Evolutionary conservation across 345 rosid species (phyloP), one percentile per base, ranked within the genome.

Genomic region (Reutealis trisperma): DNA sequence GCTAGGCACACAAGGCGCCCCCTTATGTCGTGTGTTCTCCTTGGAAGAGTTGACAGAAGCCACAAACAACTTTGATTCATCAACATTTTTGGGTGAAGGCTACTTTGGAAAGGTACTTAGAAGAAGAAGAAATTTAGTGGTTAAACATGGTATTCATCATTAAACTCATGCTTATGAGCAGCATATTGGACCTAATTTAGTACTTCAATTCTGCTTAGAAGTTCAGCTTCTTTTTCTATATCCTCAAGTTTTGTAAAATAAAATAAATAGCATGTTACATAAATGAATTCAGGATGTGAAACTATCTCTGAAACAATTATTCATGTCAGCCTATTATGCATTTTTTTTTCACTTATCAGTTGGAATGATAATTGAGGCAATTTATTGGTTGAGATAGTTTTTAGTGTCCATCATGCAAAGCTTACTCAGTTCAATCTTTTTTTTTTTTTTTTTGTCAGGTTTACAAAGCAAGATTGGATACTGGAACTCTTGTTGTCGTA

Each of bases 1-100:
- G 88, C 84, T 90, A 66, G 93, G 90, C 74, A 78, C 89, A 72
- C 97, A 91, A 75, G 91, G 92, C 51, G 68, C 78, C 49, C 86
- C 94, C 1, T 60, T 75, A n/a, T 87, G 84, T 75, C 88, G 88
- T 41, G 80, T 77, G 22, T 93, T 90, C 87, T 72, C 89, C 32
- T 79, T 89, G 76, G 97, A 90, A 84, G 98, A 96, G 84, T 81
- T 96, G 79, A 90, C 84, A 83, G 97, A 93, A 79, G 96, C 95
- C 68, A 92, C 99, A 67, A 82, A 88, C 7, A 82, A 89, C 78
- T 96, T 96, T 11, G 80, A 87, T 84, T 83, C 94, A 51, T 84
- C 89, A 19, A 79, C 88, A 71, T 89, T 90, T 59, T 82, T 96
- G 74, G 90, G 96, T 55, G 96, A 92, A 83, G 94, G 98, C 83